Evolutionary conservation across 805 yeast genomes (phyloP), one percentile per base, ranked within the genome.

Genomic region (Nakazawaea molendinolei): DNA sequence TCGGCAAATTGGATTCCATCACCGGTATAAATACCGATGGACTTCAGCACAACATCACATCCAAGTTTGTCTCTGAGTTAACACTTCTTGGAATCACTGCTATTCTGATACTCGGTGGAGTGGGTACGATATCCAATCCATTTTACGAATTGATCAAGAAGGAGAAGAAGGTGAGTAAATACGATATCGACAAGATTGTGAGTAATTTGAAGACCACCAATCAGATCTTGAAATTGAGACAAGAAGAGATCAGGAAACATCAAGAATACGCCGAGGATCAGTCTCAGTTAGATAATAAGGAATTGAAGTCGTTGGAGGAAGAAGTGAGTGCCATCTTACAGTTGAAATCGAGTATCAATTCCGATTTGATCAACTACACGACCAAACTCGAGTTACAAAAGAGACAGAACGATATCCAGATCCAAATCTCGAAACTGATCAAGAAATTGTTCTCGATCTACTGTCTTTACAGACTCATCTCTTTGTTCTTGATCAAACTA

Each of bases 61-160:
- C 65, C 31, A 51, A 54, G 14, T 67, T 71, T 36, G 56, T 72
- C 29, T 66, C 63, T 42, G 69, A 71, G 44, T 46, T 73, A 21
- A 60, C 69, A 3, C 49, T 72, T 29, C 55, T 68, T 19, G 79
- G 79, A 0, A 65, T 73, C 21, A 58, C 71, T n/a, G 61, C 68
- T 34, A 58, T 73, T 35, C 71, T 76, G 1, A 43, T 68, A 1
- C 52, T 73, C 14, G 70, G 74, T 8, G 79, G 79, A 2, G 60
- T 72, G 28, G 79, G 77, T 1, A 66, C 73, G 5, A 52, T 67
- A 10, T 62, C 73, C 28, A 68, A 74, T 1, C 65, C 74, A 7
- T 62, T 45, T 36, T 50, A 51, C 30, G 40, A 45, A 7, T 50
- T 44, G 32, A 28, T 49, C 29, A 49, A 51, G 32, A 51, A 45